Evolutionary conservation across 73 alveolate species (phyloP).

Genomic region (Durusdinium trenchii): DNA sequence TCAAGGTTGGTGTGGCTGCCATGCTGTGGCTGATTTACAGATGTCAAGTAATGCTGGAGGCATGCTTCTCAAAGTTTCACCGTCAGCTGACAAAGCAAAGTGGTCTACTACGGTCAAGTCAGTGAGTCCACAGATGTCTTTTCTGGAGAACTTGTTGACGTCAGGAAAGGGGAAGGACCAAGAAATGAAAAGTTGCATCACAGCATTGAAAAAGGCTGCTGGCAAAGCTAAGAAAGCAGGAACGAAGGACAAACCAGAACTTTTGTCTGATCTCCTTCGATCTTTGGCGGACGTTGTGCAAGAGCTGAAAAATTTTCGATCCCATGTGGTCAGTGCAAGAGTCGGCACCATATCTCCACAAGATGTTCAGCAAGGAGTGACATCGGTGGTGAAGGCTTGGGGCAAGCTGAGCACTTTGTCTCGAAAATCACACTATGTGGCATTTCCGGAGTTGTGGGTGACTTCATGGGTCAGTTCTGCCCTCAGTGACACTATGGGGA

Average conservation of each 20-base stretch:
- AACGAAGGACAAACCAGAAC: background rate
- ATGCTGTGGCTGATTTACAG: too few relatives aligned
- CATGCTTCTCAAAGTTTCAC: background rate
- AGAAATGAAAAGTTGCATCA: background rate
- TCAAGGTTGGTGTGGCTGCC: too few relatives aligned
- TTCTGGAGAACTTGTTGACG: background rate
- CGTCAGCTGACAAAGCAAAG: background rate
- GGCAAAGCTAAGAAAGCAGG: background rate
- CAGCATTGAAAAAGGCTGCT: background rate
- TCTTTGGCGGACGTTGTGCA: background rate
- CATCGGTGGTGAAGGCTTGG: background rate
- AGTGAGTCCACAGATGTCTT: background rate
- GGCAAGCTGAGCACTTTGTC: background rate
- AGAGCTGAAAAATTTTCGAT: background rate
- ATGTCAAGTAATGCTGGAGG: background rate
- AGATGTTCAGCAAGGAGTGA: background rate
- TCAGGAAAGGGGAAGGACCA: background rate
- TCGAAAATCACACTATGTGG: background rate
- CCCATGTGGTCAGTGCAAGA: background rate
- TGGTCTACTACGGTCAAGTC: background rate
- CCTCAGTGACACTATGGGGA: background rate
- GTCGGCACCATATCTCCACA: background rate
- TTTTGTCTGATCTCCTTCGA: too few relatives aligned
- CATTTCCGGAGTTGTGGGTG: background rate
- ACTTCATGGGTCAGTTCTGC: background rate